A percentile compares a stretch with the other conserved stretches of the same genome.
Evolutionary conservation across 805 yeast genomes (phyloP).

Genomic region (Candida gorgasii): DNA sequence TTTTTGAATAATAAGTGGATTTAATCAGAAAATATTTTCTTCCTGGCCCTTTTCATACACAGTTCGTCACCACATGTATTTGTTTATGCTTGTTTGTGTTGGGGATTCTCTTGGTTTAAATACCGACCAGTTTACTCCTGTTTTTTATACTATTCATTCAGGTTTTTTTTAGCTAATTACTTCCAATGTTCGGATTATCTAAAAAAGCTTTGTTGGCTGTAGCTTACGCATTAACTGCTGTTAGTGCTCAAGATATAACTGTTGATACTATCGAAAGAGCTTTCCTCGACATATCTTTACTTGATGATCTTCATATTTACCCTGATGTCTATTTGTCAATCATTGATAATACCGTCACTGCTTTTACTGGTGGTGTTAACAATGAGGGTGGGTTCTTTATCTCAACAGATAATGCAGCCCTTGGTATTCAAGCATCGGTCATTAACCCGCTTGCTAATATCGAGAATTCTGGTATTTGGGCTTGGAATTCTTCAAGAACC

Average conservation of each 20-base stretch:
- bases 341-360: conserved; percentile 22
- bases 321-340: conserved; percentile 28
- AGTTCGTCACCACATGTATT: too few relatives aligned
- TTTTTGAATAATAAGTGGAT: too few relatives aligned
- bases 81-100: too few relatives aligned
- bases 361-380: conserved; percentile 23
- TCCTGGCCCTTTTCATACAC: too few relatives aligned
- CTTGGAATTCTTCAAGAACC: conserved; percentile 19
- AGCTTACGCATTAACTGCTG: neutral
- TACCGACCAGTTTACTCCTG: too few relatives aligned
- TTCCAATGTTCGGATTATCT: conserved; percentile 3
- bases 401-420: conserved; percentile 16
- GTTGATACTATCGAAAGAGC: conserved; percentile 21
- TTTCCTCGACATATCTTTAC: conserved; percentile 16
- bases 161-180: neutral
- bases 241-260: conserved; percentile 15
- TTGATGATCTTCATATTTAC: conserved; percentile 23
- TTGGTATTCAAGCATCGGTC: conserved; percentile 20
- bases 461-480: conserved; percentile 16
- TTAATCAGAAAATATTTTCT: too few relatives aligned
- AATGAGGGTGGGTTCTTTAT: conserved; percentile 22
- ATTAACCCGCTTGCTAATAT: conserved; percentile 9
- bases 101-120: too few relatives aligned
- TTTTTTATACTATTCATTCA: too few relatives aligned
- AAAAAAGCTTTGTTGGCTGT: conserved; percentile 1